These are phyloP conservation scores for Venturia asperata DNA, from an alignment of 2,329 filamentous ascomycete species.

Conservation along the genomic window DNA sequence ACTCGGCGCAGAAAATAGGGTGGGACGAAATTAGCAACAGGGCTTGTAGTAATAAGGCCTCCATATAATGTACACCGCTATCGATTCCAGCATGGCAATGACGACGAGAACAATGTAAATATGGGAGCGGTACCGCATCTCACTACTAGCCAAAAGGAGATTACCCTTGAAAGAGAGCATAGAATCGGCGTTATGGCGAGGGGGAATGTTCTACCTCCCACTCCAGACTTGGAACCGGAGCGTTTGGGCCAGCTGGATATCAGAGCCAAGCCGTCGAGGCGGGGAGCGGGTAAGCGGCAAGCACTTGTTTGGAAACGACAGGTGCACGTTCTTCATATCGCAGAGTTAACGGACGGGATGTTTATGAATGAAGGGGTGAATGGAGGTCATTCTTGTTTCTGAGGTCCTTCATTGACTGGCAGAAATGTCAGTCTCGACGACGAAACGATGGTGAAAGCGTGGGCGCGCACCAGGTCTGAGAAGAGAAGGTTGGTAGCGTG, in stretches of 20 bases:
- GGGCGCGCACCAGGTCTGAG: not conserved
- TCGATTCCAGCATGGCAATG: not conserved
- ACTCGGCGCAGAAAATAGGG: too few species aligned
- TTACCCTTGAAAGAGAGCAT: not conserved
- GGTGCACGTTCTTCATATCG: constrained; percentile 1
- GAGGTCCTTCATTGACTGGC: not conserved
- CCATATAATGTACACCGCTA: not conserved
- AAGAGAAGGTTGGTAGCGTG: not conserved
- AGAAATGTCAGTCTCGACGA: not conserved
- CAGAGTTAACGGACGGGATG: not conserved
- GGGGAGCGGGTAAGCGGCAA: not conserved
- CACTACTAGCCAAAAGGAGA: not conserved
- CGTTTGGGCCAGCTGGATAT: not conserved
- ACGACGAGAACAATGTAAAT: not conserved
- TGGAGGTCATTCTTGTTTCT: not conserved
- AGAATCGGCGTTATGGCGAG: not conserved
- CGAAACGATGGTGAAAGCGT: not conserved
- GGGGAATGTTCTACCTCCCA: not conserved
- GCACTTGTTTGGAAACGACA: not conserved
- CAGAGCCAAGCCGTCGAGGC: not conserved
- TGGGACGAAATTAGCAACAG: too few species aligned
- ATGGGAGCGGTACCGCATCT: constrained; percentile 5
- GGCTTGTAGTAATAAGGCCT: not conserved
- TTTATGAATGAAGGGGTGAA: not conserved
- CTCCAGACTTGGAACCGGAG: not conserved